These are phyloP conservation scores for Zarea fungicola DNA, from an alignment of 2,329 filamentous ascomycete species.

Conservation along the genomic window DNA sequence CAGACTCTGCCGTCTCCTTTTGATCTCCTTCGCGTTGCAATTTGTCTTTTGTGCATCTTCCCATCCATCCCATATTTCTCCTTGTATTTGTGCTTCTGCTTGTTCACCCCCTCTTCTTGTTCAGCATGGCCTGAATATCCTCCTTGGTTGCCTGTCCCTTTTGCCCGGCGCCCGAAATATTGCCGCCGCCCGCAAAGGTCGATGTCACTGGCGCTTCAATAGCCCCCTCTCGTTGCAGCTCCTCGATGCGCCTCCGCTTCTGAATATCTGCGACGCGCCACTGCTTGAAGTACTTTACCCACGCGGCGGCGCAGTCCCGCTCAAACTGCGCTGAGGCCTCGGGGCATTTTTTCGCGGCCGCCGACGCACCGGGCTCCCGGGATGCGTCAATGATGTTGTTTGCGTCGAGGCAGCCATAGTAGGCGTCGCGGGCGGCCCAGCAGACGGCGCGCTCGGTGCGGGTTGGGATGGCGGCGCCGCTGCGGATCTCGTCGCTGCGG, in stretches of 20 bases:
- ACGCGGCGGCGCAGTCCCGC: conserved; percentile 79
- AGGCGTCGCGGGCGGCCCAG: conserved; percentile 84
- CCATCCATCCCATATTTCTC: not conserved
- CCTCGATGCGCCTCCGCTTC: conserved; percentile 72
- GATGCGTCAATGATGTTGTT: conserved; percentile 70
- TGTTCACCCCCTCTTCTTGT: conserved; percentile 27
- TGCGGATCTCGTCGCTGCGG: conserved; percentile 50
- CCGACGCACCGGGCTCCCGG: conserved; percentile 36
- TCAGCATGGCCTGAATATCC: conserved; percentile 36
- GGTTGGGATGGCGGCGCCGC: conserved; percentile 69
- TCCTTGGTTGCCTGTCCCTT: conserved; percentile 28
- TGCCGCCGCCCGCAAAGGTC: conserved; percentile 31
- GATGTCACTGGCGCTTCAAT: conserved; percentile 47
- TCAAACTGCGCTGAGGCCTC: conserved; percentile 58
- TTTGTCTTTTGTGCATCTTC: not conserved
- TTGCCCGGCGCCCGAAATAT: conserved; percentile 19
- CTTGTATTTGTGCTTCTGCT: not conserved
- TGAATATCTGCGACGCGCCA: conserved; percentile 88
- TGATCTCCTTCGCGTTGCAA: too few relatives aligned
- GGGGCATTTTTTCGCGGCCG: conserved; percentile 34
- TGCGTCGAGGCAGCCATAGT: conserved; percentile 82
- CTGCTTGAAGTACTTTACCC: conserved; percentile 99
- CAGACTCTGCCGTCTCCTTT: not conserved
- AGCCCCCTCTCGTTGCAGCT: conserved; percentile 69
- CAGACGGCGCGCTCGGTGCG: conserved; percentile 75